phyloP scores from a whole-genome alignment of 2,329 filamentous ascomycete genomes.

The Penicillium olsonii region DNA sequence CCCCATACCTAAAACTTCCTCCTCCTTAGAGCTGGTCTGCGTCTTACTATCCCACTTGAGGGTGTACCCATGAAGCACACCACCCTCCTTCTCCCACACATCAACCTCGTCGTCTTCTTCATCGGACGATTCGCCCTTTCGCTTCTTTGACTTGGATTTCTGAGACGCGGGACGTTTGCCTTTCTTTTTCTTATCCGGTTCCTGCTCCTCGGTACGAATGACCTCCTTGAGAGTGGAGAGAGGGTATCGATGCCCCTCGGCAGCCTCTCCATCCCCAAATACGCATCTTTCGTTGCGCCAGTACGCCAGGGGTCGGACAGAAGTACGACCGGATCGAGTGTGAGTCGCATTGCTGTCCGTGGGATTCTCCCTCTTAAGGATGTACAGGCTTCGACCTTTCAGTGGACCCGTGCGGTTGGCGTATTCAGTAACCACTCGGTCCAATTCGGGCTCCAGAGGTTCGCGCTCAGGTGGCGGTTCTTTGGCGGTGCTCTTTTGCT shows the following conservation, averaged over 20 bases:
- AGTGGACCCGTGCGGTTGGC: constrained; percentile 47
- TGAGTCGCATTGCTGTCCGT: constrained; percentile 60
- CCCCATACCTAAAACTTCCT: constrained; percentile 46
- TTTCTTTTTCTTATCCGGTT: constrained; percentile 43
- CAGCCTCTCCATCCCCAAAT: constrained; percentile 63
- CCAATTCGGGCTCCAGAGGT: constrained; percentile 39
- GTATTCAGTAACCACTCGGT: constrained; percentile 47
- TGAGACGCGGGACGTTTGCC: constrained; percentile 33
- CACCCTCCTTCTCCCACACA: constrained; percentile 48
- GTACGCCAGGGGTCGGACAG: constrained; percentile 75
- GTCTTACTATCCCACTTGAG: constrained; percentile 45
- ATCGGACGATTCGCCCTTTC: constrained; percentile 39
- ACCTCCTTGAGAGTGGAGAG: constrained; percentile 74
- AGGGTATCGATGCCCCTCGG: constrained; percentile 60
- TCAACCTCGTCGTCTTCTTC: constrained; percentile 43
- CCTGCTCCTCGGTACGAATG: constrained; percentile 68
- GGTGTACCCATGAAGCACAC: constrained; percentile 46
- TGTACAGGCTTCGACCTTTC: constrained; percentile 52
- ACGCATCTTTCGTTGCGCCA: constrained; percentile 84
- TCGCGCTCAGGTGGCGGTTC: constrained; percentile 26
- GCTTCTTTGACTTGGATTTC: constrained; percentile 35
- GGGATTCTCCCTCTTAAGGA: constrained; percentile 54
- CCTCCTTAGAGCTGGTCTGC: constrained; percentile 40
- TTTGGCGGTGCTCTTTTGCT: constrained; percentile 31
- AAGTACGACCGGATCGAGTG: constrained; percentile 75